Conservation (phyloP, 305 asterid species). For the Withania somnifera region DNA sequence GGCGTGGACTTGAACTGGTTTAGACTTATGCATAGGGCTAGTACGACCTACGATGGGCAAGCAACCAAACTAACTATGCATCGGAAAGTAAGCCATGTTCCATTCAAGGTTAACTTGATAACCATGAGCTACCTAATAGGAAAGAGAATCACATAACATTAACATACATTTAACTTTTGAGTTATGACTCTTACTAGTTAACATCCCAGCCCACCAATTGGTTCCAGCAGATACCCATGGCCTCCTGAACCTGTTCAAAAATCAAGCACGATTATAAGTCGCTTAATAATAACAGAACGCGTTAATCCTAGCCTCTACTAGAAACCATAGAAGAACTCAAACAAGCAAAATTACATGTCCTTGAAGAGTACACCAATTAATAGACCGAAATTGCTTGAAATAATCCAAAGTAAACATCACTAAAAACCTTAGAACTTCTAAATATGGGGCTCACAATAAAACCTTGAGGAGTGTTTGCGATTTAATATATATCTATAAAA, state of each 20-base stretch:
- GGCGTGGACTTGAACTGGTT: neutral
- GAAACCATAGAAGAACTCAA: neutral
- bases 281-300: too few relatives aligned
- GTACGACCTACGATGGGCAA: neutral
- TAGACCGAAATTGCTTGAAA: neutral
- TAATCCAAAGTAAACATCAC: neutral
- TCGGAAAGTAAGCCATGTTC: neutral
- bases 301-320: neutral
- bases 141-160: neutral
- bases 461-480: too few relatives aligned
- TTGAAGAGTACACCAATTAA: too few relatives aligned
- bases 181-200: slow-evolving; percentile 43
- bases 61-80: neutral
- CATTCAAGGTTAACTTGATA: neutral
- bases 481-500: too few relatives aligned
- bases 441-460: neutral
- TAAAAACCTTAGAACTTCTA: neutral
- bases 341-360: neutral
- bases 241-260: slow-evolving; percentile 56
- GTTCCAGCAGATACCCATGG: slow-evolving; percentile 66
- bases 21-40: neutral
- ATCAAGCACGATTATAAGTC: neutral
- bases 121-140: neutral
- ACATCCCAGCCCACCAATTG: slow-evolving; percentile 90
- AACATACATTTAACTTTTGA: neutral